phyloP scores from a whole-genome alignment of 1,284 basidiomycete species.

The Retiboletus flavoniger region DNA sequence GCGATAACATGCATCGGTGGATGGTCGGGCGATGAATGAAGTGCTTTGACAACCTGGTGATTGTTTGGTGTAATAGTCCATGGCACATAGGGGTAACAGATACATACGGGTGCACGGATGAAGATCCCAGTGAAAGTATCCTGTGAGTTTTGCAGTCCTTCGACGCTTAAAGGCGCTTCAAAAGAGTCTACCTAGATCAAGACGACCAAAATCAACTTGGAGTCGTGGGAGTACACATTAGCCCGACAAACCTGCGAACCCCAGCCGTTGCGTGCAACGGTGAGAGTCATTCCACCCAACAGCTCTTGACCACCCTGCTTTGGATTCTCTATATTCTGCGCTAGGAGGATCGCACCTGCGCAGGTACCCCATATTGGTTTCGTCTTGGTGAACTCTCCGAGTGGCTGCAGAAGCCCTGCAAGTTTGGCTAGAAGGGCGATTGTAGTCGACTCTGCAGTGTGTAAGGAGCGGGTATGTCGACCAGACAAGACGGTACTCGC shows the following conservation, averaged over 20 bases:
- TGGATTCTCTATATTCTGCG: conserved; percentile 68
- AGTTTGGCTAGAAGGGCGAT: conserved; percentile 85
- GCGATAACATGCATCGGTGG: conserved; percentile 69
- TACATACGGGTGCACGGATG: conserved; percentile 86
- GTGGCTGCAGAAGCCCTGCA: conserved; percentile 77
- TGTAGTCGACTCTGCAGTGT: conserved; percentile 78
- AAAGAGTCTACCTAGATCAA: conserved; percentile 81
- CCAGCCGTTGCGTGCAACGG: conserved; percentile 89
- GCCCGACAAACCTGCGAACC: conserved; percentile 63
- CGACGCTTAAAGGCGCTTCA: conserved; percentile 72
- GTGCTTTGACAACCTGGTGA: conserved; percentile 57
- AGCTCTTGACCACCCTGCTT: conserved; percentile 90
- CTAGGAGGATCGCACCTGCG: conserved; percentile 92
- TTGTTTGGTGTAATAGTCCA: neutral
- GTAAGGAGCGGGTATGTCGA: conserved; percentile 4
- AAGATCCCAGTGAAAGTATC: conserved; percentile 85
- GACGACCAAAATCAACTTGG: neutral
- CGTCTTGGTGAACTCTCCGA: conserved; percentile 64
- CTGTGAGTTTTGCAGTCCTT: conserved; percentile 59
- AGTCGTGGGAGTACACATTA: neutral
- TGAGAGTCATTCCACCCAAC: conserved; percentile 79
- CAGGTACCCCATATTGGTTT: conserved; percentile 96
- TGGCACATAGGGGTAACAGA: neutral
- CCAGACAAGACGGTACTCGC: conserved; percentile 35
- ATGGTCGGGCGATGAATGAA: conserved; percentile 45